These are phyloP conservation scores for Tolypocladium tropicale DNA, from an alignment of 2,329 filamentous ascomycete genomes.

Conservation along the genomic window DNA sequence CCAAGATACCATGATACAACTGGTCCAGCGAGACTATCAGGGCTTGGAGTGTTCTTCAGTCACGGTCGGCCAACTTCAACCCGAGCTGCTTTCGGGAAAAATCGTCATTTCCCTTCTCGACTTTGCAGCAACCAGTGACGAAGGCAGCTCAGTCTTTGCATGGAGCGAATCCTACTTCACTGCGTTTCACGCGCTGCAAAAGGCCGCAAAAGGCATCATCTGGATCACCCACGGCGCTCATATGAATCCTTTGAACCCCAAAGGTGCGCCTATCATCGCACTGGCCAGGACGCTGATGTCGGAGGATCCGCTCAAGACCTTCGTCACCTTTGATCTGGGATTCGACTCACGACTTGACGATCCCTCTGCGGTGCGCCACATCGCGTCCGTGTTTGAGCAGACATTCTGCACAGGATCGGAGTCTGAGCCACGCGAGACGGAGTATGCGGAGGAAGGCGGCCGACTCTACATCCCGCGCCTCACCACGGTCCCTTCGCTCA, in stretches of 20 bases:
- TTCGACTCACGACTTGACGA: conserved; percentile 9
- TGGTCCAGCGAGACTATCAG: not conserved
- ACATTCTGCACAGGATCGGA: conserved; percentile 9
- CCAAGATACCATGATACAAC: not conserved
- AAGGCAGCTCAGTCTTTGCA: conserved; percentile 20
- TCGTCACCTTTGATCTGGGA: conserved; percentile 33
- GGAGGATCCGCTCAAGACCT: conserved; percentile 31
- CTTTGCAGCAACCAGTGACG: conserved; percentile 14
- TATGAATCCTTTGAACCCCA: conserved; percentile 22
- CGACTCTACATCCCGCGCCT: conserved; percentile 35
- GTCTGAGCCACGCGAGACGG: conserved; percentile 22
- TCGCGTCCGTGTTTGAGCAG: conserved; percentile 15
- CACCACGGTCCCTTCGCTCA: conserved; percentile 26
- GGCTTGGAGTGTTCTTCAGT: conserved; percentile 1
- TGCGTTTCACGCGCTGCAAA: conserved; percentile 28
- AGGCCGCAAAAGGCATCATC: conserved; percentile 26
- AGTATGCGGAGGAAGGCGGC: conserved; percentile 30
- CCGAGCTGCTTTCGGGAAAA: conserved; percentile 11
- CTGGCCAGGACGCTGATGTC: conserved; percentile 38
- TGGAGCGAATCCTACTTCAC: conserved; percentile 29
- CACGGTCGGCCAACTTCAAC: conserved; percentile 4
- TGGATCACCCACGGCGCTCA: conserved; percentile 38
- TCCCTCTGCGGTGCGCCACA: conserved; percentile 4
- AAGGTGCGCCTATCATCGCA: conserved; percentile 30
- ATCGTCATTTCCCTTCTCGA: conserved; percentile 39